Evolutionary conservation across 352 stramenopile species (phyloP), one percentile per base, ranked within the genome.

Genomic region (Pythium rhizo-oryzae): DNA sequence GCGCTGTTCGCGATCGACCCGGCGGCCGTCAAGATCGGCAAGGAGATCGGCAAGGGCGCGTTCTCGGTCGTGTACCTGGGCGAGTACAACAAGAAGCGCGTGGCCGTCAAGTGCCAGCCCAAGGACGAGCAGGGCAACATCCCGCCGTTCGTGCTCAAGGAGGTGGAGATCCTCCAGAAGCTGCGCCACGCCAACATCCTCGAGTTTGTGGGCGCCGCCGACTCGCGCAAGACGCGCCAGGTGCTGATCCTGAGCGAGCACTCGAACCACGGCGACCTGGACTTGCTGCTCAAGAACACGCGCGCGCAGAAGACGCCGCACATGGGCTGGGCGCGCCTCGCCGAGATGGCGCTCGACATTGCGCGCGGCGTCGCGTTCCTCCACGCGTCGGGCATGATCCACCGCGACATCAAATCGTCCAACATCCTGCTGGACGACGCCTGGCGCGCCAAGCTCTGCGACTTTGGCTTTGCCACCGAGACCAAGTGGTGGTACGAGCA

Each of bases 301-400:
- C 84, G 84, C 43, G 83, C 69, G 12, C 74, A 73, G 1, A 71
- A 72, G 18, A 71, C 73, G 37, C 7, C 60, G 1, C 86, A 94
- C 39, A 59, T 90, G 25, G 84, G 86, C 24, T 96, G 88, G 88
- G 58, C 74, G 12, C 56, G 75, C 16, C 80, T 91, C 50, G 69
- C 80, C 15, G 84, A 82, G 46, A 90, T 94, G 50, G 87, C 85
- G 15, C 70, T 94, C 25, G 88, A 97, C 55, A 77, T 87, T 8
- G 94, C 96, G 0, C 78, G 89, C 55, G 97, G 95, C 64, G 93
- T 99, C 60, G 84, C 93, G 55, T 99, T 99, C 79, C 74, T 99
- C 59, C 97, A 99, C 78, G 78, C 81, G 49, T 77, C 78, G 35
- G 74, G 79, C 57, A 85, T 94, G 61, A 89, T 96, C 60, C 88